phyloP scores from a whole-genome alignment of 2,329 filamentous ascomycete genomes.

The Talaromyces rugulosus region DNA sequence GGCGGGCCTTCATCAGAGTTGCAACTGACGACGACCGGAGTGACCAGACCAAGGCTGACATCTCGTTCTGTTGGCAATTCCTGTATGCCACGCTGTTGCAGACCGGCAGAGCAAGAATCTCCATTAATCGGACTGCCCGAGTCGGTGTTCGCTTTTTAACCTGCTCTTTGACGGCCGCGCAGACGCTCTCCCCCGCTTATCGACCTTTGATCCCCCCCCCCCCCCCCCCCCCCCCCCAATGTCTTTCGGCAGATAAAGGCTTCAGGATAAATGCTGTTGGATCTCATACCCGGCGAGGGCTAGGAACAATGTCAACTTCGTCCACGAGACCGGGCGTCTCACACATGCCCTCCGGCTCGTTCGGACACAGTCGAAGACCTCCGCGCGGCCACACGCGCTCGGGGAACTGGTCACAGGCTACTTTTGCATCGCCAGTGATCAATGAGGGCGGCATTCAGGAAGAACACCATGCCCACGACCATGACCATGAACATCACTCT shows the following conservation, averaged over 20 bases:
- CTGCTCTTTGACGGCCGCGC: neutral
- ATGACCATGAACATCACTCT: constrained; percentile 25
- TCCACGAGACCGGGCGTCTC: constrained; percentile 27
- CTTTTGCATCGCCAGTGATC: constrained; percentile 20
- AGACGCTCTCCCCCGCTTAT: neutral
- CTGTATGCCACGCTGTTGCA: neutral
- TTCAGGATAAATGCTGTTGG: neutral
- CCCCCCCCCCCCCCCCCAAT: too few species aligned
- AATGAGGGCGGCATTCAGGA: constrained; percentile 22
- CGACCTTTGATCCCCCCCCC: too few species aligned
- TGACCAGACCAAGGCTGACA: neutral
- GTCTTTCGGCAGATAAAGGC: neutral
- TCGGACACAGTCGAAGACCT: constrained; percentile 25
- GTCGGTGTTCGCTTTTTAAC: neutral
- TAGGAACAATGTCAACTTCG: constrained; percentile 29
- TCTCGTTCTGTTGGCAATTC: neutral
- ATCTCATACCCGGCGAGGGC: neutral
- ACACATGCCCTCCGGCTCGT: constrained; percentile 20
- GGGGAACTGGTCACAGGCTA: constrained; percentile 25
- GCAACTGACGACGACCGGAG: neutral
- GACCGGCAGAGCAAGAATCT: neutral
- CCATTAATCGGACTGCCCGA: neutral
- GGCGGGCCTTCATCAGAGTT: neutral
- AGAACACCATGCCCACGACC: constrained; percentile 20
- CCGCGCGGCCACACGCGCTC: constrained; percentile 32